Conservation (phyloP, 78 protist species). For the Dictyostelium firmibasis region DNA sequence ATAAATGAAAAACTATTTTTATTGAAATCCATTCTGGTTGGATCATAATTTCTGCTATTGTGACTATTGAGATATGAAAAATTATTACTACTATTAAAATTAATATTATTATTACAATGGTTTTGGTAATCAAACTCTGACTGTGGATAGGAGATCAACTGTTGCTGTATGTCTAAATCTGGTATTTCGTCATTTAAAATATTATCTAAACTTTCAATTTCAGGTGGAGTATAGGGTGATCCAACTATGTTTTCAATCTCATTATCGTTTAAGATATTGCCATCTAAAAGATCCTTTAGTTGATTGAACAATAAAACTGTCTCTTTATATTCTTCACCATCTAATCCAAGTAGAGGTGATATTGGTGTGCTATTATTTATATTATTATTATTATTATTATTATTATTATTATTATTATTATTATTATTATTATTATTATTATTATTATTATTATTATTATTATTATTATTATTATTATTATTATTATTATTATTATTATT, state of each 20-base stretch:
- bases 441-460: background rate
- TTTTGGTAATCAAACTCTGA: background rate
- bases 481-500: background rate
- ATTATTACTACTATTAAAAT: background rate
- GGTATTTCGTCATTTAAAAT: background rate
- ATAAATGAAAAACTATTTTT: conserved; percentile 21
- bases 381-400: background rate
- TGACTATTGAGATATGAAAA: background rate
- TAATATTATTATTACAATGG: background rate
- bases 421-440: background rate
- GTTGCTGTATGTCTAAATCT: background rate
- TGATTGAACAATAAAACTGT: background rate
- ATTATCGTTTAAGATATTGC: background rate
- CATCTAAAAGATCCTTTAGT: background rate
- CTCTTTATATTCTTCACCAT: background rate
- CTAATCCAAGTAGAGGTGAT: background rate
- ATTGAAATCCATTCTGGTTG: background rate
- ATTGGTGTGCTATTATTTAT: background rate
- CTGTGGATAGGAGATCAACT: background rate
- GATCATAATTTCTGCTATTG: background rate
- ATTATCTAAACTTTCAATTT: background rate
- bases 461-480: background rate
- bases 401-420: background rate
- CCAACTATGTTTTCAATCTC: background rate
- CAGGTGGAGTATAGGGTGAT: background rate